Base-by-base conservation (phyloP, 805 yeast species). In the Kodamaea fukazawae region DNA sequence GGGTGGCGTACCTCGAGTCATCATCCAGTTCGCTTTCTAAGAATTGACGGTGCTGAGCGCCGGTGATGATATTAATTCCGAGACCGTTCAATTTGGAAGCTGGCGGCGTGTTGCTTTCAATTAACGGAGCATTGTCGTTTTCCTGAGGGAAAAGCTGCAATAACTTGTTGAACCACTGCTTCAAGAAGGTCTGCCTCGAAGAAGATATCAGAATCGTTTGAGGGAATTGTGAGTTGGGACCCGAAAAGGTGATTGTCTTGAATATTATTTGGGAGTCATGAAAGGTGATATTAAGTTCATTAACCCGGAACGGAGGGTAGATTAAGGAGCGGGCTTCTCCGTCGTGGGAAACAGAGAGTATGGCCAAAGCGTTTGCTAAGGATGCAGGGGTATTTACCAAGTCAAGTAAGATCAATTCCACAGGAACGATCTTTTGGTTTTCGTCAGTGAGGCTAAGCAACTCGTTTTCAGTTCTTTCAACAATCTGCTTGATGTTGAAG, bases 261-360 rank as follows among this genome's bases (percentile, higher is more conserved):
- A 43, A 45, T 10, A 42, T 34, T 28, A 43, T 38, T 11, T 18
- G 12, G 3, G 43, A 17, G 20, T 42, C 25, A 7, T 50, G 38
- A 26, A 45, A 44, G 20, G 51, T 36, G 35, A 63, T 49, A 10
- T 62, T 48, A 14, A 65, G 50, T 40, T 66, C 71, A 43, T 65
- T 65, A 36, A 64, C 46, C 35, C 75, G 45, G 46, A 69, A 68
- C 1, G 75, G 75, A 7, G 75, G 73, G 45, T 51, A 68, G 45
- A 69, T 40, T 25, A 69, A 58, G 7, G 63, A 58, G 18, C 73
- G 52, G 1, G 60, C 43, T 7, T 26, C 29, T 4, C 38, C 30
- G n/a, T 34, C 30, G 6, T 58, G 57, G 9, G 36, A n/a, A 7
- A 33, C 17, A 5, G 27, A 26, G 36, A 68, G 47, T 10, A 69